Conservation (phyloP, 352 stramenopile species). For the Phytophthora citricola region DNA sequence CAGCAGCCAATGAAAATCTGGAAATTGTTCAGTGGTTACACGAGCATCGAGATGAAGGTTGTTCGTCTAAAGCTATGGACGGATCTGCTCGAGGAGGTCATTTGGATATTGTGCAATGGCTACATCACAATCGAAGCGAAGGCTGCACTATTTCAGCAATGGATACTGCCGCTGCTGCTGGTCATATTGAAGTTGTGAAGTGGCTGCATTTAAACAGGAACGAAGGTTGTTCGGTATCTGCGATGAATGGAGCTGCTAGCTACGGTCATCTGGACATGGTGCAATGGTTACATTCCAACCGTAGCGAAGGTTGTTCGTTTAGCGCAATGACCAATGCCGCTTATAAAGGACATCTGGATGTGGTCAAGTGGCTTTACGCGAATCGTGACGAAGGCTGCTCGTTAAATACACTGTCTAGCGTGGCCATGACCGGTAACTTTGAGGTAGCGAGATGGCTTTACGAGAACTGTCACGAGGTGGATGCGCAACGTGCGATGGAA, state of each 20-base stretch:
- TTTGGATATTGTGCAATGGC: constrained; percentile 22
- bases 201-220: constrained; percentile 30
- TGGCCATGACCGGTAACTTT: constrained; percentile 13
- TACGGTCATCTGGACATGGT: constrained; percentile 25
- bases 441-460: constrained; percentile 18
- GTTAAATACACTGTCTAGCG: constrained; percentile 15
- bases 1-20: constrained; percentile 12
- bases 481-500: constrained; percentile 13
- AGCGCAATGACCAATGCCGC: constrained; percentile 23
- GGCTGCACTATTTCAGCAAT: constrained; percentile 35
- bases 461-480: constrained; percentile 23
- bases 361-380: constrained; percentile 31
- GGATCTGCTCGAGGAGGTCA: constrained; percentile 22
- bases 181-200: constrained; percentile 29
- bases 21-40: constrained; percentile 31
- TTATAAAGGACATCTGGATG: constrained; percentile 16
- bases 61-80: constrained; percentile 24
- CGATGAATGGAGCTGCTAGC: constrained; percentile 29
- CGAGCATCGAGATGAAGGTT: constrained; percentile 22
- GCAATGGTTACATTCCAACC: constrained; percentile 28
- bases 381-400: constrained; percentile 24
- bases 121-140: constrained; percentile 20
- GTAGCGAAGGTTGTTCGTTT: constrained; percentile 20
- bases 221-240: constrained; percentile 25
- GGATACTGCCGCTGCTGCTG: constrained; percentile 19